Base-by-base conservation (phyloP, 179 eudicot species). In the Spinacia oleracea region DNA sequence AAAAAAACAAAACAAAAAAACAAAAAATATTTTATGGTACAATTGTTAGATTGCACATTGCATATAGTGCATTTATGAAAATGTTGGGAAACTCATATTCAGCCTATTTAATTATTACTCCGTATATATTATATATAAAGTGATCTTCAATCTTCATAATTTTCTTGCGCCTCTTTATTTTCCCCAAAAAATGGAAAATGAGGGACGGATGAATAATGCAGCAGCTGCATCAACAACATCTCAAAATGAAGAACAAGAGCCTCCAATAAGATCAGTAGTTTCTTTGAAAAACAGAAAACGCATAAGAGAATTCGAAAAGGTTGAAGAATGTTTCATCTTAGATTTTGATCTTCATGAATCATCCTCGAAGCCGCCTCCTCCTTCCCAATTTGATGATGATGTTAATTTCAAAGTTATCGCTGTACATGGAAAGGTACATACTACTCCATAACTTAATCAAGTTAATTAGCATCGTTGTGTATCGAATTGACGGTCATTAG, bases 311-410 rank as follows among this genome's bases (percentile, higher is more conserved):
- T 0, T 60, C 14, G 81, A 79, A n/a, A 35, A 35, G 63, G 8
- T n/a, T 27, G 77, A 79, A 29, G 77, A 79, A 20, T 79, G 81
- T 25, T 58, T 78, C 75, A 70, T 78, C 15, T 70, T 78, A 55
- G 69, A 78, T 21, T 78, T 46, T 72, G 72, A 79, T 79, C 81
- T 77, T 48, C 6, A 48, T 72, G 60, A 72, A 48, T 48, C 51
- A 38, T 23, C 29, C 11, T 48, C 48, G 4, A 51, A 40, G 55
- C 10, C n/a, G 4, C 15, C 72, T 48, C n/a, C 68, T 14, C 50
- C 18, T 34, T 45, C 46, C 6, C 15, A 64, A 9, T 14, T 18
- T 48, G 34, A 25, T 5, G 18, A 35, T 71, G 80, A 34, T 27
- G 6, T 34, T 12, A 34, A 55, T 16, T 1, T 72, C 34, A 31